A percentile compares a stretch with the other conserved stretches of the same genome.
Conservation (phyloP, 2,329 filamentous ascomycete species). For the Tolypocladium cylindrosporum region DNA sequence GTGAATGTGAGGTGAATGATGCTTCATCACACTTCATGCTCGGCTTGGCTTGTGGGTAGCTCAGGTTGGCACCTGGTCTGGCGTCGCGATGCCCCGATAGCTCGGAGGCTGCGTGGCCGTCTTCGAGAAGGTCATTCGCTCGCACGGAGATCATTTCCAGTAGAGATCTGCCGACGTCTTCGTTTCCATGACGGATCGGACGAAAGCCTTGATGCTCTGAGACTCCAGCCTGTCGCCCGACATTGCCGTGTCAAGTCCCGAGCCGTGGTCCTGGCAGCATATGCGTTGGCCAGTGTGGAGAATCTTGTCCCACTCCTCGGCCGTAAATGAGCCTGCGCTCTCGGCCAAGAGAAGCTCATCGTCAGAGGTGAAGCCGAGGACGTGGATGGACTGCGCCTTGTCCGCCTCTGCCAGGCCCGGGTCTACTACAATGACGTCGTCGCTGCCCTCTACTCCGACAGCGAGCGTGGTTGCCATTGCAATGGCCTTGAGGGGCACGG, state of each 20-base stretch:
- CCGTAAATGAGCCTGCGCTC: slow-evolving; percentile 70
- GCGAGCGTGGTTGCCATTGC: slow-evolving; percentile 57
- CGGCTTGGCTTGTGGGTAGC: neutral
- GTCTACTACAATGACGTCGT: slow-evolving; percentile 38
- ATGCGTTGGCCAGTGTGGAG: slow-evolving; percentile 53
- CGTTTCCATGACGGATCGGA: slow-evolving; percentile 49
- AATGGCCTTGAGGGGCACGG: slow-evolving; percentile 68
- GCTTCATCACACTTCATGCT: neutral
- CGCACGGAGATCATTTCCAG: slow-evolving; percentile 38
- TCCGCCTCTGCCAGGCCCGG: slow-evolving; percentile 55
- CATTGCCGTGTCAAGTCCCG: slow-evolving; percentile 32
- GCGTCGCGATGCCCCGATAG: neutral
- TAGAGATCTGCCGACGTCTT: slow-evolving; percentile 44
- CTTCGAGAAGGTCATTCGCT: neutral
- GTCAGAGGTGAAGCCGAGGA: slow-evolving; percentile 70
- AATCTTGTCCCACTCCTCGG: slow-evolving; percentile 65
- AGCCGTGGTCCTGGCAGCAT: slow-evolving; percentile 42
- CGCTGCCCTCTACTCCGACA: slow-evolving; percentile 32
- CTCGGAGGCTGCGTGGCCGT: neutral
- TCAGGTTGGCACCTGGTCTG: neutral
- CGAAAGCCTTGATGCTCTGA: slow-evolving; percentile 47
- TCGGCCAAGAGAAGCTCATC: slow-evolving; percentile 67
- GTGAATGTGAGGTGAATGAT: neutral
- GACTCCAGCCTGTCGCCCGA: slow-evolving; percentile 31
- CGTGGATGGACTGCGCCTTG: slow-evolving; percentile 62